These are phyloP conservation scores for Suhomyces taliae DNA, from an alignment of 1,139 yeast genomes.

Conservation along the genomic window DNA sequence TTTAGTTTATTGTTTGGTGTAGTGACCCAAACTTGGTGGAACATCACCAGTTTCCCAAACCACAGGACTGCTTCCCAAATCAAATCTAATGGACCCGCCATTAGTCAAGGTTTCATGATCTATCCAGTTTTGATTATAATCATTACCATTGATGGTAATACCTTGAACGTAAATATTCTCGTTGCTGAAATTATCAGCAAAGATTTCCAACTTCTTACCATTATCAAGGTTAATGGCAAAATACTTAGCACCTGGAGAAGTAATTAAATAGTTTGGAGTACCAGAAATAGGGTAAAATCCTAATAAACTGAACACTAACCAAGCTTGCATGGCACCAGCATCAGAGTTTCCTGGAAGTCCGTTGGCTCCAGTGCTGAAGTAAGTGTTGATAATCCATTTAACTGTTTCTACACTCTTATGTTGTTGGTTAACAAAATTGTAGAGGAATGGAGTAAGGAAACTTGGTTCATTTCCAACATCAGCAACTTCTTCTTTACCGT, in stretches of 20 bases:
- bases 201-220: conserved; percentile 25
- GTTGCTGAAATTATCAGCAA: conserved; percentile 25
- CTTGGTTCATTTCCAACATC: conserved; percentile 40
- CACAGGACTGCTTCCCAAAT: conserved; percentile 21
- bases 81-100: conserved; percentile 32
- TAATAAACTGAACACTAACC: conserved; percentile 34
- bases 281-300: conserved; percentile 42
- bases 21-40: conserved; percentile 32
- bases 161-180: conserved; percentile 27
- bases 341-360: conserved; percentile 43
- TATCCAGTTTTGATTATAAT: conserved; percentile 32
- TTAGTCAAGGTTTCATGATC: conserved; percentile 28
- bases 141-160: conserved; percentile 29
- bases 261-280: conserved; percentile 34
- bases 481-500: conserved; percentile 26
- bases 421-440: conserved; percentile 29
- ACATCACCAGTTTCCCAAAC: conserved; percentile 26
- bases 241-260: conserved; percentile 33
- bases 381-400: conserved; percentile 28
- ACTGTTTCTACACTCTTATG: conserved; percentile 33
- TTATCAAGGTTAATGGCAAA: conserved; percentile 25
- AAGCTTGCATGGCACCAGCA: conserved; percentile 43
- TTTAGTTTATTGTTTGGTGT: not conserved
- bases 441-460: conserved; percentile 33
- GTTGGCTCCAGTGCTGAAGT: conserved; percentile 24